Evolutionary conservation across 345 rosid species (phyloP).

Genomic region (Populus deltoides): DNA sequence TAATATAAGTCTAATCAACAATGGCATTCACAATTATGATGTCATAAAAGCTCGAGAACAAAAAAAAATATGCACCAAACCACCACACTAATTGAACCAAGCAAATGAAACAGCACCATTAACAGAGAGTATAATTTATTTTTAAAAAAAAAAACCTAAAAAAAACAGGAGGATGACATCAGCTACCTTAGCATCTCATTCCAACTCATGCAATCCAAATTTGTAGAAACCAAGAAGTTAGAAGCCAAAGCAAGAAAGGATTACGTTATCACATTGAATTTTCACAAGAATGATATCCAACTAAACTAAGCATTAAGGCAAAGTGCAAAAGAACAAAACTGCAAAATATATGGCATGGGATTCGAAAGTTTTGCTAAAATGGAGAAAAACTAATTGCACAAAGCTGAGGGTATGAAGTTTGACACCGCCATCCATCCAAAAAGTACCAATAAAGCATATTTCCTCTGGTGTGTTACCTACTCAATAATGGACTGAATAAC

Average conservation of each 20-base stretch:
- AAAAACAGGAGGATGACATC: not conserved
- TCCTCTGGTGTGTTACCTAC: conserved; percentile 12
- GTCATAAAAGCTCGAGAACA: not conserved
- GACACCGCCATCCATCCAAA: conserved; percentile 24
- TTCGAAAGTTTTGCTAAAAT: conserved; percentile 25
- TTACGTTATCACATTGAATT: conserved; percentile 16
- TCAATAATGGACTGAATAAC: conserved; percentile 77
- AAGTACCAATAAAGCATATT: conserved; percentile 6
- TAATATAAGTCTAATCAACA: not conserved
- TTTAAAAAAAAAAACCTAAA: not conserved
- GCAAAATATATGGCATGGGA: conserved; percentile 42
- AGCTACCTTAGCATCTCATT: not conserved
- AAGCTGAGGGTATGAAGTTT: conserved; percentile 22
- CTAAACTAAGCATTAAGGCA: conserved; percentile 27
- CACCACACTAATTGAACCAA: not conserved
- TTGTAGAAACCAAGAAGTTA: not conserved
- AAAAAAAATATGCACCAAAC: not conserved
- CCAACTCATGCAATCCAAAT: not conserved
- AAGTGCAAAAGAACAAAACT: conserved; percentile 32
- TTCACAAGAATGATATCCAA: conserved; percentile 32
- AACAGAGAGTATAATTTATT: not conserved
- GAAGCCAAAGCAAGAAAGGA: conserved; percentile 5
- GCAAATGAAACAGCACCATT: not conserved
- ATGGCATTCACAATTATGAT: not conserved
- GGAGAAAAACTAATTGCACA: conserved; percentile 36